Evolutionary conservation across 208 protist species (phyloP).

Genomic region (Acanthamoeba polyphaga): DNA sequence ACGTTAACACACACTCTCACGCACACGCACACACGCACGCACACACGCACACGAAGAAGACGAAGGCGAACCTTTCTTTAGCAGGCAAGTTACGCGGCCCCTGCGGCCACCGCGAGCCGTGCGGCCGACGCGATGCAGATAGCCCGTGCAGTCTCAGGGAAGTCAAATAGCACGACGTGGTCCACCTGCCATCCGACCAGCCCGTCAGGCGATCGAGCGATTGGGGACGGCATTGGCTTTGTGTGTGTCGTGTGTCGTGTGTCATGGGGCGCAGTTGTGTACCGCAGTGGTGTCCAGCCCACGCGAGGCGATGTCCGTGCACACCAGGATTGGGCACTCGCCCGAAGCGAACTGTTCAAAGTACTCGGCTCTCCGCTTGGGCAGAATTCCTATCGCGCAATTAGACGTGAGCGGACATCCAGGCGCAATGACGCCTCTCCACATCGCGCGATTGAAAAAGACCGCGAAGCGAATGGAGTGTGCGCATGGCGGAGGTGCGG

Average conservation of each 20-base stretch:
- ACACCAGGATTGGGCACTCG: conserved; percentile 45
- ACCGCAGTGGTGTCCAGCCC: conserved; percentile 49
- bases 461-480: neutral
- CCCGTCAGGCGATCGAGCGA: conserved; percentile 89
- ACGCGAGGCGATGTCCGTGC: conserved; percentile 55
- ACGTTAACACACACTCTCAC: too few species aligned
- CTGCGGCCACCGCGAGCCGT: conserved; percentile 95
- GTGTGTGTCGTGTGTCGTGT: too few species aligned
- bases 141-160: conserved; percentile 96
- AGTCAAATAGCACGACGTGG: conserved; percentile 97
- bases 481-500: neutral
- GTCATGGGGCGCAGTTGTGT: too few species aligned
- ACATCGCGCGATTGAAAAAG: neutral
- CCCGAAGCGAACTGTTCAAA: conserved; percentile 39
- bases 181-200: conserved; percentile 97
- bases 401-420: neutral
- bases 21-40: neutral
- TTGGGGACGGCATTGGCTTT: too few species aligned
- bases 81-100: conserved; percentile 53
- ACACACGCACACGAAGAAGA: neutral
- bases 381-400: neutral
- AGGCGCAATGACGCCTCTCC: neutral
- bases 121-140: conserved; percentile 98
- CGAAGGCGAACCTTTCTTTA: conserved; percentile 27
- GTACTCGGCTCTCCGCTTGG: conserved; percentile 56